Conservation (phyloP, 108 stramenopile genomes). For the Nannochloropsis salina region DNA sequence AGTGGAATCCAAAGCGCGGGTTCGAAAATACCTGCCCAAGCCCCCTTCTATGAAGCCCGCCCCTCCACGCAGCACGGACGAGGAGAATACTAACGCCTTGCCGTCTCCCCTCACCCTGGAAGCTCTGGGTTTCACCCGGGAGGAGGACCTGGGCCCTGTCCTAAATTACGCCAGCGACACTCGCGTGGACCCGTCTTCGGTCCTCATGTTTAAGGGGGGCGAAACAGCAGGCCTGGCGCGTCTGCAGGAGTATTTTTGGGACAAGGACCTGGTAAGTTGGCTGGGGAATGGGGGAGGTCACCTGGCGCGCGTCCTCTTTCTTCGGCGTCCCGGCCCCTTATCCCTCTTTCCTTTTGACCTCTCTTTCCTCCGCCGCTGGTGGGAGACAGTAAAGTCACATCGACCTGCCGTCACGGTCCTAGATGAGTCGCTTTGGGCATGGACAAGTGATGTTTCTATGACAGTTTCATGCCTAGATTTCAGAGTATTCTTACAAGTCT, state of each 20-base stretch:
- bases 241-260: slow-evolving; percentile 81
- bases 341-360: slow-evolving; percentile 4
- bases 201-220: slow-evolving; percentile 75
- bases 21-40: slow-evolving; percentile 23
- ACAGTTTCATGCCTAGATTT: no score
- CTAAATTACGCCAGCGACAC: background rate
- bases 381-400: background rate
- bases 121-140: slow-evolving; percentile 66
- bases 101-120: slow-evolving; percentile 55
- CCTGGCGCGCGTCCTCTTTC: background rate
- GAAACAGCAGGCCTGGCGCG: slow-evolving; percentile 77
- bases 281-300: background rate
- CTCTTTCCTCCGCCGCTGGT: background rate
- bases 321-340: background rate
- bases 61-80: slow-evolving; percentile 38
- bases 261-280: slow-evolving; percentile 62
- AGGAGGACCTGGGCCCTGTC: slow-evolving; percentile 28
- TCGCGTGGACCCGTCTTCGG: slow-evolving; percentile 60
- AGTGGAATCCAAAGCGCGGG: slow-evolving; percentile 63
- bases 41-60: slow-evolving; percentile 56
- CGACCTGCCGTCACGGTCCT: no score
- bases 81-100: slow-evolving; percentile 35
- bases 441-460: no score
- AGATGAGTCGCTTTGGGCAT: no score
- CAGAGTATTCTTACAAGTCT: no score